Conservation (phyloP, 2,329 filamentous ascomycete genomes). For the Bipolaris cookei region DNA sequence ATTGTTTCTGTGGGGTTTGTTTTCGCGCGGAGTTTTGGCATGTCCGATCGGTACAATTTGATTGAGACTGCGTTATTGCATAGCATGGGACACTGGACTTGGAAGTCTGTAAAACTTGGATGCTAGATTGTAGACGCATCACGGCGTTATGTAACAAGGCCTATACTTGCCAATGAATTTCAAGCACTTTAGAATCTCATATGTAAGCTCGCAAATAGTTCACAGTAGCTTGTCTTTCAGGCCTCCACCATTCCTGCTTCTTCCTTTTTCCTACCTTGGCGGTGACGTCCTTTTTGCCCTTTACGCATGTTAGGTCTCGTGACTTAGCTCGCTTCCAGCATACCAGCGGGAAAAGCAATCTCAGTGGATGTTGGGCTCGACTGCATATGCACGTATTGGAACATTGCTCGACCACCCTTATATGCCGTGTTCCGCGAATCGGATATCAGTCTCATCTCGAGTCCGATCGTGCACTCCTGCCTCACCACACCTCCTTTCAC, state of each 20-base stretch:
- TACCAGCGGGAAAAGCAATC: constrained; percentile 11
- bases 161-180: not conserved
- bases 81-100: constrained; percentile 16
- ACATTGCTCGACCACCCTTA: not conserved
- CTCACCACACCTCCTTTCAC: constrained; percentile 5
- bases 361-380: constrained; percentile 15
- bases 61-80: constrained; percentile 20
- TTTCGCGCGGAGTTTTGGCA: constrained; percentile 21
- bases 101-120: constrained; percentile 10
- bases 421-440: constrained; percentile 18
- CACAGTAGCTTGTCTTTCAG: not conserved
- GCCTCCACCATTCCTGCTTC: not conserved
- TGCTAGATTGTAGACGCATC: constrained; percentile 33
- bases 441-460: constrained; percentile 7
- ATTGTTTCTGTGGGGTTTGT: constrained; percentile 6
- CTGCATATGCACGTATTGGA: constrained; percentile 16
- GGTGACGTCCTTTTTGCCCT: not conserved
- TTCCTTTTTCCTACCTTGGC: not conserved
- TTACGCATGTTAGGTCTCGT: not conserved
- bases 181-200: constrained; percentile 6
- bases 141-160: constrained; percentile 14
- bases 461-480: constrained; percentile 6
- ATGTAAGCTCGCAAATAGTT: not conserved
- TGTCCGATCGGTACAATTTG: constrained; percentile 3
- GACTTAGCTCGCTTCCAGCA: constrained; percentile 9